These are phyloP conservation scores for Malus hybrid DNA, from an alignment of 331 rosid genomes.

Conservation along the genomic window DNA sequence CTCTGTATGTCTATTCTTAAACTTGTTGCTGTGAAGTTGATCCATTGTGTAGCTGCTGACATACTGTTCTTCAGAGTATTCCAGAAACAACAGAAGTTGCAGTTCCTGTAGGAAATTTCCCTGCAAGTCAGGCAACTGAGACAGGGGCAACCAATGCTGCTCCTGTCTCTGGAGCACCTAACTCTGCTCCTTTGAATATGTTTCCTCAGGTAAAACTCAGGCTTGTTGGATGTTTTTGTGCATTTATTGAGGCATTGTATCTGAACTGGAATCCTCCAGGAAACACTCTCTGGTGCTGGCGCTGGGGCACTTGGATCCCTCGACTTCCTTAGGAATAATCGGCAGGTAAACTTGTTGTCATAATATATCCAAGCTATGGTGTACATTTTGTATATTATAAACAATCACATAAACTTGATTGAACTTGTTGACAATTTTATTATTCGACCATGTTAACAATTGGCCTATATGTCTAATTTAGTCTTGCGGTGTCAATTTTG, in stretches of 20 bases:
- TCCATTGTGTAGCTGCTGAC: constrained; percentile 13
- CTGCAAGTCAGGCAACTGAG: constrained; percentile 44
- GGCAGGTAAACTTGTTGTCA: constrained; percentile 48
- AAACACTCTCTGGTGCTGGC: constrained; percentile 50
- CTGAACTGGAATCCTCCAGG: constrained; percentile 39
- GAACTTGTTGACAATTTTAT: background rate
- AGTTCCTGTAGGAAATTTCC: constrained; percentile 51
- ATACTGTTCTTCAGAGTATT: constrained; percentile 51
- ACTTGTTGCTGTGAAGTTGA: background rate
- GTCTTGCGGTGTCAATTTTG: background rate
- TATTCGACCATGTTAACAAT: background rate
- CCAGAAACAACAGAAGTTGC: constrained; percentile 82
- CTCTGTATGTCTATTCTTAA: constrained; percentile 46
- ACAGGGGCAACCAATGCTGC: constrained; percentile 7
- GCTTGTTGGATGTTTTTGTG: constrained; percentile 7
- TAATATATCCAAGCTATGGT: background rate
- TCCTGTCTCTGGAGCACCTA: constrained; percentile 63
- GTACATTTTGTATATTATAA: background rate
- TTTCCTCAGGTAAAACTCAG: constrained; percentile 60
- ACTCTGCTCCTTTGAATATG: constrained; percentile 83
- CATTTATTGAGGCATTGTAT: background rate
- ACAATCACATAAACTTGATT: background rate
- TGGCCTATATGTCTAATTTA: background rate
- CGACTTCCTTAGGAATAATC: constrained; percentile 75
- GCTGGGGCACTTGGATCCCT: constrained; percentile 71